phyloP scores from a whole-genome alignment of 495 filamentous ascomycete genomes.

The Pyronema omphalodes region DNA sequence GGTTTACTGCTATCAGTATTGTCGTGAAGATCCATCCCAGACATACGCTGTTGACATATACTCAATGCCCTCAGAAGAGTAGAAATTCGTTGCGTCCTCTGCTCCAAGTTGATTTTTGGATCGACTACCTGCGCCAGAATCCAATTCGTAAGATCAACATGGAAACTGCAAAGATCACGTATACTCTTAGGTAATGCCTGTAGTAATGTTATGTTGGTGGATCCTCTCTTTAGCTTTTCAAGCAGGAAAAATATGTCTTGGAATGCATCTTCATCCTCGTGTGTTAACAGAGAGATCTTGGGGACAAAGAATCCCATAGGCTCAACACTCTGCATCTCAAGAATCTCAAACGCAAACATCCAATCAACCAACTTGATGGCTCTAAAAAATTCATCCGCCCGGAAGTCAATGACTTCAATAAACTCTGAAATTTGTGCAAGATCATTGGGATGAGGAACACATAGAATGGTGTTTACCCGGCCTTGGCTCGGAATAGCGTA shows the following conservation, averaged over 20 bases:
- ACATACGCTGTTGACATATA: constrained; percentile 24
- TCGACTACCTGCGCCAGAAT: constrained; percentile 23
- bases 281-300: constrained; percentile 19
- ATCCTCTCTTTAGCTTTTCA: constrained; percentile 20
- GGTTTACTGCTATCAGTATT: constrained; percentile 18
- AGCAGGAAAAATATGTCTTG: constrained; percentile 25
- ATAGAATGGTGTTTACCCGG: not conserved
- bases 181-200: constrained; percentile 22
- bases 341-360: constrained; percentile 26
- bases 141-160: constrained; percentile 21
- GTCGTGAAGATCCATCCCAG: constrained; percentile 25
- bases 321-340: constrained; percentile 24
- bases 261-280: constrained; percentile 24
- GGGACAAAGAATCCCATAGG: constrained; percentile 24
- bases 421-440: constrained; percentile 20
- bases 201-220: constrained; percentile 12
- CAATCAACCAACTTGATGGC: constrained; percentile 24
- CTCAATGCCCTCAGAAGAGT: constrained; percentile 18
- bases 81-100: constrained; percentile 18
- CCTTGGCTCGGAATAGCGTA: constrained; percentile 4
- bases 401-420: constrained; percentile 18
- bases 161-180: constrained; percentile 20
- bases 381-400: constrained; percentile 16
- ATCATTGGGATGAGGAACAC: constrained; percentile 11
- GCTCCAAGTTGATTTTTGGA: constrained; percentile 16